Evolutionary conservation across 2,329 filamentous ascomycete species (phyloP), one percentile per base, ranked within the genome.

Genomic region (Sodiomyces alkalinus): DNA sequence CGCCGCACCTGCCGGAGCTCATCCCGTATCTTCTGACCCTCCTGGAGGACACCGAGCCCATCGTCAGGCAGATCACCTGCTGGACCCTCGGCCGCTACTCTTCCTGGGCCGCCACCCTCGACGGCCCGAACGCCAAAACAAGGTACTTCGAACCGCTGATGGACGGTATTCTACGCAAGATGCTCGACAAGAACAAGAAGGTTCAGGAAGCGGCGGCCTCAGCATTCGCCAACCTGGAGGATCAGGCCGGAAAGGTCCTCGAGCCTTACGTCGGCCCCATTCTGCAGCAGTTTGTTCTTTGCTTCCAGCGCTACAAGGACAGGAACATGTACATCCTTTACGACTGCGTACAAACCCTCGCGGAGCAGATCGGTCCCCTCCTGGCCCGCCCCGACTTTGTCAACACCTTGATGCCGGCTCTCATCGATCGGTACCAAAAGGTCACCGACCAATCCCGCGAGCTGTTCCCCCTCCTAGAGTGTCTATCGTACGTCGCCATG

Each of bases 291-390:
- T 96, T 87, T 45, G 85, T 94, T 29, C 65, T 69, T 35, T 98
- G 90, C 53, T 98, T 98, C 54, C 69, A 64, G 29, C 85, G 80
- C 54, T 98, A 96, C 70, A 96, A 98, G 64, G 87, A 96, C 53
- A 78, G 83, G 45, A 98, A 98, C 58, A 94, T 96, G 74, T 94
- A 92, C 58, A 92, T 96, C 30, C 70, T 98, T 19, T 98, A 98
- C 58, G 90, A 98, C 56, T 96, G 90, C 51, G 82, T 98, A 19
- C 90, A 98, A 57, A 98, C 90, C 1, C 62, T 98, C 32, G 90
- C 90, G 4, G 90, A 98, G 52, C 79, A 83, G 45, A 79, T 96
- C 30, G 85, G 83, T 8, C 74, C 77, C 6, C 73, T 79, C 19
- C 63, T 98, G 39, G 79, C 83, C n/a, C 66, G 73, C 35, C 79